phyloP scores from a whole-genome alignment of 306 rosid species.

The Alnus rubra region DNA sequence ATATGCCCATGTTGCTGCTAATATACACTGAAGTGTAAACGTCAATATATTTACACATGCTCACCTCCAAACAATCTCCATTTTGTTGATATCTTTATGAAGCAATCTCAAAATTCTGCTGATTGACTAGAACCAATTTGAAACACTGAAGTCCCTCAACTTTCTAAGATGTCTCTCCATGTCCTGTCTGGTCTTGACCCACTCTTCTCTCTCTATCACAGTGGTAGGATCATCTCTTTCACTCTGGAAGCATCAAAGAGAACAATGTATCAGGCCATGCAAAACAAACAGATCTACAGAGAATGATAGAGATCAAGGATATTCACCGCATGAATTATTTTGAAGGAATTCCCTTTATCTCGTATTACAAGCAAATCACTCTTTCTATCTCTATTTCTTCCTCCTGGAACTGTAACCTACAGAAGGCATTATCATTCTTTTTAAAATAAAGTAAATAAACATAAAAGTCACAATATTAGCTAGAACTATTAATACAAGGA shows the following conservation, averaged over 20 bases:
- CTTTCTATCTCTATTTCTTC: conserved; percentile 82
- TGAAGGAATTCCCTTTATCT: conserved; percentile 82
- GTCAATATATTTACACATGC: conserved; percentile 3
- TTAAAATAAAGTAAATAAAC: background rate
- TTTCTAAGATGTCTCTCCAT: conserved; percentile 97
- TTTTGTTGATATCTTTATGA: conserved; percentile 1
- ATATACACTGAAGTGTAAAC: background rate
- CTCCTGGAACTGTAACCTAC: conserved; percentile 88
- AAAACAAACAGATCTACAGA: conserved; percentile 16
- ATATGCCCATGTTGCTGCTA: background rate
- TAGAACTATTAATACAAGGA: background rate
- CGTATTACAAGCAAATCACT: conserved; percentile 78
- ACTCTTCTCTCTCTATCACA: conserved; percentile 85
- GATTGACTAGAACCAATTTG: conserved; percentile 76
- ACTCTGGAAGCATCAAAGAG: conserved; percentile 50
- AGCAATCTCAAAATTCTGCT: background rate
- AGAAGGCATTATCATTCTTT: conserved; percentile 17
- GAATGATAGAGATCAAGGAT: conserved; percentile 30
- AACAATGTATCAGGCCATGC: conserved; percentile 21
- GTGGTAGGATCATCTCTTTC: conserved; percentile 84
- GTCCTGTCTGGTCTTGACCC: conserved; percentile 70
- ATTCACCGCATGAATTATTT: conserved; percentile 61
- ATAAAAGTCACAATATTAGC: background rate
- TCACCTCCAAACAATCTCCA: conserved; percentile 7
- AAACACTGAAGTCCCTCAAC: conserved; percentile 79